Percentiles rank a stretch among this genome's conserved stretches.
These are phyloP conservation scores for Arthroderma uncinatum DNA, from an alignment of 2,329 filamentous ascomycete genomes.

Conservation along the genomic window DNA sequence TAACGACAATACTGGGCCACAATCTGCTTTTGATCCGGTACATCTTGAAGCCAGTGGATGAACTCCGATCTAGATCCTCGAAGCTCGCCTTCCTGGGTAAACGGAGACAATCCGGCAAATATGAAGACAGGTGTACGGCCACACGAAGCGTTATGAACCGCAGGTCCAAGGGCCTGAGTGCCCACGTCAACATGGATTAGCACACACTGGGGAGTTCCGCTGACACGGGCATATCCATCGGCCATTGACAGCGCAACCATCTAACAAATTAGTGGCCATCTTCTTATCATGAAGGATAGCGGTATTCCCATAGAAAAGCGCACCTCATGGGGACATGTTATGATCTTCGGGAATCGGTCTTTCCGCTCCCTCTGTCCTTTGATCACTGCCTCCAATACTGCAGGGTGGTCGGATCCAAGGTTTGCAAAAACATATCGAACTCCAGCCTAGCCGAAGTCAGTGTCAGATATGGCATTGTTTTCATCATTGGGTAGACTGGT, in stretches of 20 bases:
- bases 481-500: neutral
- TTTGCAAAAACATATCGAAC: constrained; percentile 45
- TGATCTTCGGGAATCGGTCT: constrained; percentile 57
- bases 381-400: constrained; percentile 69
- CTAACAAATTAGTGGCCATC: constrained; percentile 29
- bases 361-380: constrained; percentile 59
- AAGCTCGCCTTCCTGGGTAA: constrained; percentile 66
- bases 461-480: constrained; percentile 7
- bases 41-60: constrained; percentile 79
- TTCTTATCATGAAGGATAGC: too few relatives aligned
- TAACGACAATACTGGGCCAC: constrained; percentile 79
- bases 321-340: constrained; percentile 73
- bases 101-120: constrained; percentile 67
- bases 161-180: constrained; percentile 65
- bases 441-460: constrained; percentile 30
- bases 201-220: constrained; percentile 61
- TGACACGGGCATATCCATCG: constrained; percentile 65
- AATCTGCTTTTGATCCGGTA: constrained; percentile 70
- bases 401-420: constrained; percentile 52
- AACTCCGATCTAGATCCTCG: constrained; percentile 69
- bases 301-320: constrained; percentile 11
- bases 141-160: constrained; percentile 67
- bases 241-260: constrained; percentile 82
- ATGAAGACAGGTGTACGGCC: constrained; percentile 65
- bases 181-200: constrained; percentile 75